Percentiles rank a stretch among this genome's conserved stretches.
These are phyloP conservation scores for Emericellopsis atlantica DNA, from an alignment of 2,329 filamentous ascomycete species.

Conservation along the genomic window DNA sequence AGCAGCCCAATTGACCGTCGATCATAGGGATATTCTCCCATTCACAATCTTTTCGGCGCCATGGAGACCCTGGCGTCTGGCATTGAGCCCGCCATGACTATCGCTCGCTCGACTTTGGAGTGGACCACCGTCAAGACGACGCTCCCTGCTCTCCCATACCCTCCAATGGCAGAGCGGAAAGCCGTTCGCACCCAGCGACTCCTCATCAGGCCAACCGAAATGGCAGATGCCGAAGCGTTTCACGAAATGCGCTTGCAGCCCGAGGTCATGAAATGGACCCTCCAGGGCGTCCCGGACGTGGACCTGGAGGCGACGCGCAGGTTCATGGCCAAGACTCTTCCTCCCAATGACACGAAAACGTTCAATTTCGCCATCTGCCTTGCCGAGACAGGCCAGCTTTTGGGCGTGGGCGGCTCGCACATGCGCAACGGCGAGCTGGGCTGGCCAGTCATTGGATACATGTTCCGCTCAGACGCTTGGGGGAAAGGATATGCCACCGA, in stretches of 20 bases:
- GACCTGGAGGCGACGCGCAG: constrained; percentile 28
- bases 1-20: no score
- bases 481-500: constrained; percentile 44
- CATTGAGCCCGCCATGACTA: no score
- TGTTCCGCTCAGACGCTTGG: constrained; percentile 40
- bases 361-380: constrained; percentile 45
- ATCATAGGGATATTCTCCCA: no score
- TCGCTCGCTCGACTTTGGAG: constrained; percentile 7
- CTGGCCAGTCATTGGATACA: constrained; percentile 48
- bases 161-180: constrained; percentile 21
- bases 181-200: constrained; percentile 39
- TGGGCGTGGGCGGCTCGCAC: constrained; percentile 36
- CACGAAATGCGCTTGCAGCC: constrained; percentile 39
- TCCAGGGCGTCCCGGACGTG: constrained; percentile 24
- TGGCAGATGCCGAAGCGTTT: constrained; percentile 36
- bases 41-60: no score
- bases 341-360: constrained; percentile 33
- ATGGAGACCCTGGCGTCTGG: no score
- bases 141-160: constrained; percentile 28
- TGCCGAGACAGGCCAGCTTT: constrained; percentile 31
- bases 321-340: constrained; percentile 26
- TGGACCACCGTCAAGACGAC: constrained; percentile 33
- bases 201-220: constrained; percentile 34
- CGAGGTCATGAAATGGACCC: constrained; percentile 51
- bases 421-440: constrained; percentile 21